Conservation (phyloP, 352 stramenopile species). For the Phytopythium mirpurense region DNA sequence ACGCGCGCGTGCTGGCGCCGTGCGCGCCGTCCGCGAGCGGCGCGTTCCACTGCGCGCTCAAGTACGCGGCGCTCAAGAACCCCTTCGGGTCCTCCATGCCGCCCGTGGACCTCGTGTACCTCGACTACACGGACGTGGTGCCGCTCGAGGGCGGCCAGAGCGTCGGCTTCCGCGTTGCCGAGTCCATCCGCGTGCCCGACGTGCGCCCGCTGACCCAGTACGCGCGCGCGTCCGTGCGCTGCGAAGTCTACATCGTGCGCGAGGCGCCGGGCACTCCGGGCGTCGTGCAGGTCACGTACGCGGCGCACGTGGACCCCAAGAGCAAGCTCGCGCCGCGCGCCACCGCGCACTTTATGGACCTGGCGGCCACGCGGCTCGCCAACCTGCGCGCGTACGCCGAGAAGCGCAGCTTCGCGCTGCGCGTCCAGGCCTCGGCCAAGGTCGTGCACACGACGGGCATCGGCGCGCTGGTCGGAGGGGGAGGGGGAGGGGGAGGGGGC, state of each 20-base stretch:
- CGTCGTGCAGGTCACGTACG: conserved; percentile 82
- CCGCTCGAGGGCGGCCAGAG: conserved; percentile 55
- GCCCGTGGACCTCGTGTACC: conserved; percentile 67
- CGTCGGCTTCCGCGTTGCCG: conserved; percentile 70
- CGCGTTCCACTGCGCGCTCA: conserved; percentile 81
- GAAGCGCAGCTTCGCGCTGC: conserved; percentile 62
- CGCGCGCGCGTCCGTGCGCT: conserved; percentile 66
- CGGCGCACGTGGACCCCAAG: conserved; percentile 77
- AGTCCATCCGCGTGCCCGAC: conserved; percentile 77
- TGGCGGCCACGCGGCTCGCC: conserved; percentile 37
- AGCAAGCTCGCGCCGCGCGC: conserved; percentile 62
- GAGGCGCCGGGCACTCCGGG: conserved; percentile 48
- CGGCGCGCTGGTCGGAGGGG: not conserved
- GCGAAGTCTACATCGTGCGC: conserved; percentile 75
- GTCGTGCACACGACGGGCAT: not conserved
- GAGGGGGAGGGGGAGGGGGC: not conserved
- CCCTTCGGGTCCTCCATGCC: conserved; percentile 43
- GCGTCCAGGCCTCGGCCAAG: conserved; percentile 21
- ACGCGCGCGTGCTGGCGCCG: conserved; percentile 57
- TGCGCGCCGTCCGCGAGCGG: conserved; percentile 52
- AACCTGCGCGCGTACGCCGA: conserved; percentile 65
- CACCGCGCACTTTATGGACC: conserved; percentile 55
- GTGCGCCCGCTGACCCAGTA: conserved; percentile 49
- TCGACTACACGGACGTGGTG: conserved; percentile 82
- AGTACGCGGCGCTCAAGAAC: conserved; percentile 81